These are phyloP conservation scores for Leptographium wingfieldii DNA, from an alignment of 2,329 filamentous ascomycete species.

Conservation along the genomic window DNA sequence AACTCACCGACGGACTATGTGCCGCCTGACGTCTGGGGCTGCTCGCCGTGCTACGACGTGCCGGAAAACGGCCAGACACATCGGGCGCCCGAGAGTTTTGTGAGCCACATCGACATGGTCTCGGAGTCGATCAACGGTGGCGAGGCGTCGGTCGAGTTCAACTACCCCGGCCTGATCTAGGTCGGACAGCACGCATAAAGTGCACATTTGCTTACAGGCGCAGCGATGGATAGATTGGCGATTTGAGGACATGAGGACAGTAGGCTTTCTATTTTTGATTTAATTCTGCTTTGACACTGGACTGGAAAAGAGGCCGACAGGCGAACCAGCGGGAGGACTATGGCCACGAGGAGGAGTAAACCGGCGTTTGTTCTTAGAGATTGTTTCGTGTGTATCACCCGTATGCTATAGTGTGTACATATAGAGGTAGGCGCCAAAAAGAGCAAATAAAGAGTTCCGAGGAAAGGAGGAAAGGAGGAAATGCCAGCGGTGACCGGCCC, in stretches of 20 bases:
- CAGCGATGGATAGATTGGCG: too few species aligned
- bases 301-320: neutral
- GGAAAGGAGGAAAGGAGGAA: neutral
- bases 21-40: conserved; percentile 44
- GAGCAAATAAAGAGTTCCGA: neutral
- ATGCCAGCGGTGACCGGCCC: neutral
- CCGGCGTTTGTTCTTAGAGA: neutral
- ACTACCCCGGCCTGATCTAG: neutral
- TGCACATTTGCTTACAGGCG: too few species aligned
- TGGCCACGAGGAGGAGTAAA: neutral
- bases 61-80: conserved; percentile 23
- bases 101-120: conserved; percentile 33
- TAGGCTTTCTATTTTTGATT: neutral
- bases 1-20: conserved; percentile 32
- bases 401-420: neutral
- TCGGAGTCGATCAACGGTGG: conserved; percentile 21
- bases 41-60: conserved; percentile 27
- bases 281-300: neutral
- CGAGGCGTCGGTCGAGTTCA: neutral
- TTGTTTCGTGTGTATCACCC: neutral
- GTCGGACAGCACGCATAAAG: too few species aligned
- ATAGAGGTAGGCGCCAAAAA: too few species aligned
- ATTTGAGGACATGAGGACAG: too few species aligned
- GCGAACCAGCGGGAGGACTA: neutral
- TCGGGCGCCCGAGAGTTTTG: conserved; percentile 18